phyloP scores from a whole-genome alignment of 768 basidiomycete species.

The Neoboletus subvelutipes region DNA sequence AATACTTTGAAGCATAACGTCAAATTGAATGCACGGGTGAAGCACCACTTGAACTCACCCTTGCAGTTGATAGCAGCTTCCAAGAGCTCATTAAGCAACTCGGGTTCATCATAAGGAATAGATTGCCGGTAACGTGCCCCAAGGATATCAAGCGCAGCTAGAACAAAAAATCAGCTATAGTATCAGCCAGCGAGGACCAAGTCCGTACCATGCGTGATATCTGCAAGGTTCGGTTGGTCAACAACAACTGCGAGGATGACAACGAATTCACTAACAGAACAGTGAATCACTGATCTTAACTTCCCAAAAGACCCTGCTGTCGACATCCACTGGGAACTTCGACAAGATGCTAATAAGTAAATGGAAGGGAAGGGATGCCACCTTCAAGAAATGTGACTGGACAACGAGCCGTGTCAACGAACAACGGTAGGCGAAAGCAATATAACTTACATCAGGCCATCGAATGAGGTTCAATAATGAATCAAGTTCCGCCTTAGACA shows the following conservation, averaged over 20 bases:
- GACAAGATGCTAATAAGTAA: conserved; percentile 70
- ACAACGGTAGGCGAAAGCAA: background rate
- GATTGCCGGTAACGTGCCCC: conserved; percentile 45
- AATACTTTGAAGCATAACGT: conserved; percentile 45
- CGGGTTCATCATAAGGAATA: conserved; percentile 33
- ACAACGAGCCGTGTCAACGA: conserved; percentile 16
- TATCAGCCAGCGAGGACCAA: background rate
- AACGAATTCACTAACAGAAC: conserved; percentile 51
- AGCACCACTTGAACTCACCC: conserved; percentile 51
- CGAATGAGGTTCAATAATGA: conserved; percentile 68
- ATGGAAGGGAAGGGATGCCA: conserved; percentile 78
- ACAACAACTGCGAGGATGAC: background rate
- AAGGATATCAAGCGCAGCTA: conserved; percentile 59
- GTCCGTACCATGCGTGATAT: conserved; percentile 36
- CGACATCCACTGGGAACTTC: conserved; percentile 77
- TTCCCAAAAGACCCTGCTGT: conserved; percentile 77
- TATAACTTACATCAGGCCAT: conserved; percentile 65
- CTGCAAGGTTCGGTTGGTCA: conserved; percentile 22
- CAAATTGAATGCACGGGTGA: background rate
- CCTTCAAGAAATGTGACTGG: conserved; percentile 85
- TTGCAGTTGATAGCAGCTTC: conserved; percentile 53
- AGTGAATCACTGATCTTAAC: conserved; percentile 58
- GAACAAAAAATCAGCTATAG: conserved; percentile 24
- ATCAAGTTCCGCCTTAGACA: conserved; percentile 66
- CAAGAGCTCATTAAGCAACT: conserved; percentile 47